A percentile compares a stretch with the other conserved stretches of the same genome.
Evolutionary conservation across 257 asterid genomes (phyloP).

Genomic region (Vinca minor): DNA sequence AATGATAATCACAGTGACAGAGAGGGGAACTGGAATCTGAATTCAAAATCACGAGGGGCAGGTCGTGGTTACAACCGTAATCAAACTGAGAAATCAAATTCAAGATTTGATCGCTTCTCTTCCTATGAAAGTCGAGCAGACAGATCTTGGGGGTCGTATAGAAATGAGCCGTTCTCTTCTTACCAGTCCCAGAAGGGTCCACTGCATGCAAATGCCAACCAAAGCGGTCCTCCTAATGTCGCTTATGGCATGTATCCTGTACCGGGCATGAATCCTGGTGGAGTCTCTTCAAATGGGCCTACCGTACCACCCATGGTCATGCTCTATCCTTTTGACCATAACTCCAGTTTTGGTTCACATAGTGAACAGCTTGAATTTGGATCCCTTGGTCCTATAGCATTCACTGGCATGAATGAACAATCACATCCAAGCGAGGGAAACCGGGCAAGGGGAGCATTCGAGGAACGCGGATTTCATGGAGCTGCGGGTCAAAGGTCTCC

Average conservation of each 20-base stretch:
- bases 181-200: conserved; percentile 67
- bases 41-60: conserved; percentile 56
- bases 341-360: conserved; percentile 40
- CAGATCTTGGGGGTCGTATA: conserved; percentile 47
- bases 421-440: conserved; percentile 49
- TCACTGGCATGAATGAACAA: conserved; percentile 53
- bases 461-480: conserved; percentile 51
- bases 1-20: conserved; percentile 57
- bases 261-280: conserved; percentile 41
- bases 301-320: conserved; percentile 51
- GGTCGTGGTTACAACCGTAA: conserved; percentile 50
- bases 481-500: conserved; percentile 49
- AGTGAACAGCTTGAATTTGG: conserved; percentile 87
- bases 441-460: conserved; percentile 39
- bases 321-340: conserved; percentile 72
- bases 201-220: conserved; percentile 40
- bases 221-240: conserved; percentile 44
- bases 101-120: conserved; percentile 51
- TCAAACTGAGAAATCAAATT: conserved; percentile 58
- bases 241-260: conserved; percentile 56
- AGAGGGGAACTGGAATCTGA: conserved; percentile 69
- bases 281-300: conserved; percentile 53
- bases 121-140: conserved; percentile 52
- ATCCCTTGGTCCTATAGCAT: conserved; percentile 61
- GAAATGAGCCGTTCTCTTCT: conserved; percentile 37